Percentiles rank a stretch among this genome's conserved stretches.
Conservation (phyloP, 805 yeast species). For the Pichia cabralensis region DNA sequence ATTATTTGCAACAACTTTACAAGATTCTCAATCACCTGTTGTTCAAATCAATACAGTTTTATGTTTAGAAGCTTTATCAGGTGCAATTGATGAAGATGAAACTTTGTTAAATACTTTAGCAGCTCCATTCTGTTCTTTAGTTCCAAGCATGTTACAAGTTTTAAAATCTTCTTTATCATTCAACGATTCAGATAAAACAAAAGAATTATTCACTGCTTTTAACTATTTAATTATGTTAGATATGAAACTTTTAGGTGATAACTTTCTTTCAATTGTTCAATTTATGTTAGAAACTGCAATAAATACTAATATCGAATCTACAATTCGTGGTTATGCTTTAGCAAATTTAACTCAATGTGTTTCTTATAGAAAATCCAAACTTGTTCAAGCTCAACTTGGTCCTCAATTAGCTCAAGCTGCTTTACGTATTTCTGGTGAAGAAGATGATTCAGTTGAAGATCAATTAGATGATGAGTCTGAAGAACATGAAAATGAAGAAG, state of each 20-base stretch:
- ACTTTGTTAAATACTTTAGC: constrained; percentile 33
- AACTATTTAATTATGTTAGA: constrained; percentile 72
- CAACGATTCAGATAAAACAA: constrained; percentile 64
- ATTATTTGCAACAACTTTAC: constrained; percentile 59
- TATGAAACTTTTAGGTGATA: constrained; percentile 67
- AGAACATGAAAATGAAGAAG: constrained; percentile 90
- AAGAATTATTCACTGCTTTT: constrained; percentile 73
- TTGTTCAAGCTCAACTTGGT: constrained; percentile 74
- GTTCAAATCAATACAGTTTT: constrained; percentile 77
- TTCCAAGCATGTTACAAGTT: constrained; percentile 77
- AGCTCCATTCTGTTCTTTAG: constrained; percentile 45
- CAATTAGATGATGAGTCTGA: constrained; percentile 75
- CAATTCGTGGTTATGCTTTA: constrained; percentile 71
- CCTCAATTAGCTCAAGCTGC: constrained; percentile 68
- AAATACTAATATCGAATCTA: constrained; percentile 62
- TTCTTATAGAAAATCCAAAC: constrained; percentile 70
- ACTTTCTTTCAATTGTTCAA: constrained; percentile 56
- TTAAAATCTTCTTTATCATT: constrained; percentile 61
- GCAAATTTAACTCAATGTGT: constrained; percentile 75
- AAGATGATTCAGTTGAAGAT: constrained; percentile 65
- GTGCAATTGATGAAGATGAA: constrained; percentile 52
- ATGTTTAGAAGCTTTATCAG: constrained; percentile 65
- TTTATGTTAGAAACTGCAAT: constrained; percentile 69
- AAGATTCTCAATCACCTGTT: constrained; percentile 51
- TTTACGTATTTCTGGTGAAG: constrained; percentile 68